Conservation (phyloP, 1,284 basidiomycete species). For the Pseudozyma sp. region DNA sequence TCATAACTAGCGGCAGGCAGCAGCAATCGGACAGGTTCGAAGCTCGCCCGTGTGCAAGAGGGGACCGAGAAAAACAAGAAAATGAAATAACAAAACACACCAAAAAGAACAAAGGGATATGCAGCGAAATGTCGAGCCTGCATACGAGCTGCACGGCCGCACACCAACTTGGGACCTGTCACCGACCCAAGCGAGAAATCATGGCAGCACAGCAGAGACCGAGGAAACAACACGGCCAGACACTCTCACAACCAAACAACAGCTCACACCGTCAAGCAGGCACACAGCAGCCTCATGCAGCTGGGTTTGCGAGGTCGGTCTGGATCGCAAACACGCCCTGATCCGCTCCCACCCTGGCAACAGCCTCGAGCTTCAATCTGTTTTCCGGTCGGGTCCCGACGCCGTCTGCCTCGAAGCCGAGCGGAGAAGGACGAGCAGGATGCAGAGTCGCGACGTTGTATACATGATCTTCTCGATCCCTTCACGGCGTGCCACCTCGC, state of each 20-base stretch:
- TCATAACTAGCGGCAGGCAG: too few species aligned
- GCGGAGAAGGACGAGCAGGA: conserved; percentile 2
- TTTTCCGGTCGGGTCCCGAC: background rate
- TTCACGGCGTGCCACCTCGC: too few species aligned
- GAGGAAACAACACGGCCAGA: too few species aligned
- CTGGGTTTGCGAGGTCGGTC: too few species aligned
- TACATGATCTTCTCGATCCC: too few species aligned
- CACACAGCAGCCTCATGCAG: background rate
- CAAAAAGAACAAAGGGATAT: conserved; percentile 12
- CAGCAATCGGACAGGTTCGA: too few species aligned
- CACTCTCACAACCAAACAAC: conserved; percentile 2
- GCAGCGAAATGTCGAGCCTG: background rate
- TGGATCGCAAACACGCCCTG: too few species aligned
- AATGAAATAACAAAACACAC: conserved; percentile 8
- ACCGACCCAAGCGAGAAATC: conserved; percentile 1
- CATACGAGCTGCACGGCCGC: conserved; percentile 13
- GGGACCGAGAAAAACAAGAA: background rate
- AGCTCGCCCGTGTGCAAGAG: too few species aligned
- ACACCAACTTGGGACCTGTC: conserved; percentile 18
- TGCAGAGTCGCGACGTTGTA: too few species aligned
- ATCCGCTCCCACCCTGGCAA: too few species aligned
- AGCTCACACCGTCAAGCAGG: conserved; percentile 1
- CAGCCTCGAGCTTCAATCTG: too few species aligned
- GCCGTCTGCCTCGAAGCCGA: background rate
- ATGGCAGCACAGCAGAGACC: background rate